Conservation (phyloP, 805 yeast species). For the Hanseniaspora osmophila region DNA sequence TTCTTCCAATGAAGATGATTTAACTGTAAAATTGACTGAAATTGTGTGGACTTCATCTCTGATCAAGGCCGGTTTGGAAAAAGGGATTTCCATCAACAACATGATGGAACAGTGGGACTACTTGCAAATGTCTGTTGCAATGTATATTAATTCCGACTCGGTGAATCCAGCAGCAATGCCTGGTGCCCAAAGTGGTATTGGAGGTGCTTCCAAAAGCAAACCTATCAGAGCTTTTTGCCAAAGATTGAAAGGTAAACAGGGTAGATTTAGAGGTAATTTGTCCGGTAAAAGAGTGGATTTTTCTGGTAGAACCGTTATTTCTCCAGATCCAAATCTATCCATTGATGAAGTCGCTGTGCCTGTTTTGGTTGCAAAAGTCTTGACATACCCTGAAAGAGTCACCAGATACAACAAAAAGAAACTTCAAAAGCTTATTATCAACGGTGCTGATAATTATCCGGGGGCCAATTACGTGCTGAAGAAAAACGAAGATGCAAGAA, state of each 20-base stretch:
- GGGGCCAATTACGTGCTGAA: slow-evolving; percentile 90
- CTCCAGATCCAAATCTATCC: slow-evolving; percentile 91
- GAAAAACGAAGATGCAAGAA: slow-evolving; percentile 69
- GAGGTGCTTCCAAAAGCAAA: slow-evolving; percentile 38
- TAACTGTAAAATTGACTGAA: slow-evolving; percentile 90
- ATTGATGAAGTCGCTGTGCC: slow-evolving; percentile 98
- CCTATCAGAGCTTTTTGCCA: slow-evolving; percentile 92
- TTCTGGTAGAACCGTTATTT: slow-evolving; percentile 94
- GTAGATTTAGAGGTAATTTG: slow-evolving; percentile 93
- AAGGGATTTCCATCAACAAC: slow-evolving; percentile 83
- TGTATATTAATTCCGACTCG: slow-evolving; percentile 93
- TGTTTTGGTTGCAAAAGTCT: slow-evolving; percentile 84
- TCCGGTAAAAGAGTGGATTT: slow-evolving; percentile 98
- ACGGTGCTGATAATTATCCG: slow-evolving; percentile 84
- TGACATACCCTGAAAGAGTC: slow-evolving; percentile 91
- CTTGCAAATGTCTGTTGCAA: slow-evolving; percentile 85
- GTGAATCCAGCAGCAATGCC: slow-evolving; percentile 71
- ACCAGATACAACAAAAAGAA: slow-evolving; percentile 76
- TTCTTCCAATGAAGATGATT: slow-evolving; percentile 91
- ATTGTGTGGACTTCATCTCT: slow-evolving; percentile 93
- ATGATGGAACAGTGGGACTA: slow-evolving; percentile 99
- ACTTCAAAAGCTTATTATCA: slow-evolving; percentile 55
- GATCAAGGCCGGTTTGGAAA: slow-evolving; percentile 87
- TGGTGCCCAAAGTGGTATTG: slow-evolving; percentile 37
- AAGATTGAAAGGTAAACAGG: slow-evolving; percentile 94